Evolutionary conservation across 2,329 filamentous ascomycete genomes (phyloP).

Genomic region (Aureobasidium namibiae): DNA sequence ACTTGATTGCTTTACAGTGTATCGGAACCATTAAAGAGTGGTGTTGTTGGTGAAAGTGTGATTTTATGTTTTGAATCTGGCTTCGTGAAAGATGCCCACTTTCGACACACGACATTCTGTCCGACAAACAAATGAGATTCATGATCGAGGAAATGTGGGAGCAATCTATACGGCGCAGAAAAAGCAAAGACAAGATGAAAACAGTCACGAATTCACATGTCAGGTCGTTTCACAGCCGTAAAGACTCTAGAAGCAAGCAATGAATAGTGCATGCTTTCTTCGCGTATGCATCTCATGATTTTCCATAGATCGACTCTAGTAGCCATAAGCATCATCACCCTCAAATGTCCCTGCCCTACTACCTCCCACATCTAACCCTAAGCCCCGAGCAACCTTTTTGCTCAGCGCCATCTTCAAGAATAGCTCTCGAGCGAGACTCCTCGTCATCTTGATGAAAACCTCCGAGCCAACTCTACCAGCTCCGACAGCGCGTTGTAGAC

Average conservation of each 20-base stretch:
- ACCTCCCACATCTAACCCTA: constrained; percentile 50
- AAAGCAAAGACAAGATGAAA: neutral
- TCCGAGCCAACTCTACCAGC: constrained; percentile 59
- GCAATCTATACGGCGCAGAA: too few relatives aligned
- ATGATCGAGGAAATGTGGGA: too few relatives aligned
- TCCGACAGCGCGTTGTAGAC: constrained; percentile 67
- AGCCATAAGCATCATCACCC: neutral
- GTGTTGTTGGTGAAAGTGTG: neutral
- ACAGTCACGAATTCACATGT: neutral
- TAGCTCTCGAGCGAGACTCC: constrained; percentile 67
- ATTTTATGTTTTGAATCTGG: neutral
- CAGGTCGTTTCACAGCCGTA: neutral
- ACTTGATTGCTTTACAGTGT: too few relatives aligned
- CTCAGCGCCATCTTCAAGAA: constrained; percentile 76
- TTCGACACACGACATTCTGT: too few relatives aligned
- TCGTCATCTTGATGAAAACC: constrained; percentile 68
- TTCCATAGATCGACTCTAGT: neutral
- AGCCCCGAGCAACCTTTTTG: constrained; percentile 66
- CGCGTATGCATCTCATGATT: neutral
- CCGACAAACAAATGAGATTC: too few relatives aligned
- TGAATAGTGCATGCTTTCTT: neutral
- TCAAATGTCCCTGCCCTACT: neutral
- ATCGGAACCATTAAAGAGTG: neutral
- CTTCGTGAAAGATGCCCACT: neutral
- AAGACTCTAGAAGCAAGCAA: too few relatives aligned